A percentile compares a stretch with the other conserved stretches of the same genome.
These are phyloP conservation scores for Mangifera indica DNA, from an alignment of 345 rosid genomes.

Conservation along the genomic window DNA sequence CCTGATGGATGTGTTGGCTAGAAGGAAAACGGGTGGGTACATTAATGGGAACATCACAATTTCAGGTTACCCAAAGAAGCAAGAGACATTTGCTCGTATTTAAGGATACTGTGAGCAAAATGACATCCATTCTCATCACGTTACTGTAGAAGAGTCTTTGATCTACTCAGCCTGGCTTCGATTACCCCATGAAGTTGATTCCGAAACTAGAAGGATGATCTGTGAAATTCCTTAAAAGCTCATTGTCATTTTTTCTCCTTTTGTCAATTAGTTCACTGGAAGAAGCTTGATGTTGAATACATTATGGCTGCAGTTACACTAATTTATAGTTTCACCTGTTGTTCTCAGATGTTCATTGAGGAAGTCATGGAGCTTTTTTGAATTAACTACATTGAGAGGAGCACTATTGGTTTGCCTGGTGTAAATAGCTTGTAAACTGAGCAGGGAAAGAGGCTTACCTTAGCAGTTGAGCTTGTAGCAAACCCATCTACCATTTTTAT, in stretches of 20 bases:
- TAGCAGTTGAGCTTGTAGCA: slow-evolving; percentile 53
- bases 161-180: slow-evolving; percentile 64
- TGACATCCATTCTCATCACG: slow-evolving; percentile 57
- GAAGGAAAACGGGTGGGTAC: slow-evolving; percentile 57
- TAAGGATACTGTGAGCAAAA: slow-evolving; percentile 61
- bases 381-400: slow-evolving; percentile 31
- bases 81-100: slow-evolving; percentile 57
- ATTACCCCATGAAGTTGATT: slow-evolving; percentile 32
- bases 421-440: slow-evolving; percentile 47
- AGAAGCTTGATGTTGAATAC: not conserved
- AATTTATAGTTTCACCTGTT: not conserved
- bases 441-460: slow-evolving; percentile 50
- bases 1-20: slow-evolving; percentile 57
- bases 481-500: slow-evolving; percentile 49
- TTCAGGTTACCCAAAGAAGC: slow-evolving; percentile 57
- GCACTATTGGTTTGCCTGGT: slow-evolving; percentile 51
- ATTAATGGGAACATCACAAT: slow-evolving; percentile 40
- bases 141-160: slow-evolving; percentile 52
- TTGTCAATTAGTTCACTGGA: not conserved
- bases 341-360: slow-evolving; percentile 23
- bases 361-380: slow-evolving; percentile 53
- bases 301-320: not conserved
- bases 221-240: not conserved
- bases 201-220: slow-evolving; percentile 41
- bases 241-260: not conserved